Evolutionary conservation across 129 eudicot species (phyloP).

Genomic region (Flaveria robusta): DNA sequence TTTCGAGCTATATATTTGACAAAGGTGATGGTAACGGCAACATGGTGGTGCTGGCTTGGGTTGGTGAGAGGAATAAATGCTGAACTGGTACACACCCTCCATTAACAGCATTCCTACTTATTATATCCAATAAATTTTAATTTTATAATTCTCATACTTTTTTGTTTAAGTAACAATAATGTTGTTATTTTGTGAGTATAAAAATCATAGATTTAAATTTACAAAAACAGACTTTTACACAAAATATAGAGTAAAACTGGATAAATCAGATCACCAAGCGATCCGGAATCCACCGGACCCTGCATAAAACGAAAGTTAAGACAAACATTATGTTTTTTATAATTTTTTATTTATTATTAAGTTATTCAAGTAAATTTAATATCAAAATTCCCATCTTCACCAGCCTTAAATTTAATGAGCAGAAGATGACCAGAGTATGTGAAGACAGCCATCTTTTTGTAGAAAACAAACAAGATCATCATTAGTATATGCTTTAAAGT

Average conservation of each 20-base stretch:
- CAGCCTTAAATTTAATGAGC: background rate
- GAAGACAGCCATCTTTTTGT: slow-evolving; percentile 46
- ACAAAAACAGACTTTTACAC: no score
- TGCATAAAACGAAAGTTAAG: no score
- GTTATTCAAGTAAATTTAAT: slow-evolving; percentile 15
- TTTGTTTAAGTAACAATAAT: background rate
- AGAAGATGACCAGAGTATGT: slow-evolving; percentile 49
- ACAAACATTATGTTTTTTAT: background rate
- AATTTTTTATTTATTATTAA: background rate
- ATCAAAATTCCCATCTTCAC: slow-evolving; percentile 32
- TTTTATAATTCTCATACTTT: slow-evolving; percentile 2
- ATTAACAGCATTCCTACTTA: slow-evolving; percentile 22
- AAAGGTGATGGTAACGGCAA: slow-evolving; percentile 24
- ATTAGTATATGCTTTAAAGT: slow-evolving; percentile 29
- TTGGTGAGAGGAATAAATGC: slow-evolving; percentile 66
- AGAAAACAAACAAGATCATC: slow-evolving; percentile 27
- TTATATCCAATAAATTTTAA: background rate
- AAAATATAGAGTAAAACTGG: no score
- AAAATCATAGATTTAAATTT: no score
- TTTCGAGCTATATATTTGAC: background rate
- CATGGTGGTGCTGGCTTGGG: slow-evolving; percentile 35
- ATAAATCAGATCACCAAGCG: no score
- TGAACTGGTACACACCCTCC: slow-evolving; percentile 30
- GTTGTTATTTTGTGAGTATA: no score
- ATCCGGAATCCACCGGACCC: no score